Conservation (phyloP, 441 rosid genomes). For the Theobroma grandiflorum region DNA sequence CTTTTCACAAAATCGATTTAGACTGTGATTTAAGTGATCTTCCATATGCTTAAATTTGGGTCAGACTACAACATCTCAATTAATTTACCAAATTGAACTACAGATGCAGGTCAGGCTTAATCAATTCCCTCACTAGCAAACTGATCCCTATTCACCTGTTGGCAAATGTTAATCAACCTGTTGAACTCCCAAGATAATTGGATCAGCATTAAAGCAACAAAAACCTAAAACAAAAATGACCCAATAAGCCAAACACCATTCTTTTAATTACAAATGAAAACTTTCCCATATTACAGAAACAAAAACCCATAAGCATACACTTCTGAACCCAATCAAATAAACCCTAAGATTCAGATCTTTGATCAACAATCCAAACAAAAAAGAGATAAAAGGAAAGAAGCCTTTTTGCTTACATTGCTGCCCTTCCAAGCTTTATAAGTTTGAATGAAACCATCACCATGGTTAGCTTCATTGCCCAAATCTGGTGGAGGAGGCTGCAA, state of each 20-base stretch:
- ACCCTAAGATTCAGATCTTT: slow-evolving; percentile 40
- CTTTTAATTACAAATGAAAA: no score
- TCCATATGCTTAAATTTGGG: slow-evolving; percentile 3
- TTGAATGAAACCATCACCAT: slow-evolving; percentile 50
- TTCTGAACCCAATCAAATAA: neutral
- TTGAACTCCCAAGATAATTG: slow-evolving; percentile 16
- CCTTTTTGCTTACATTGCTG: slow-evolving; percentile 65
- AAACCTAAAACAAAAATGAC: neutral
- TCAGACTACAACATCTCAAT: slow-evolving; percentile 6
- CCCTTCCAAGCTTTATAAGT: slow-evolving; percentile 88
- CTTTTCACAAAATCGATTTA: neutral
- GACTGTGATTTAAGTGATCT: neutral
- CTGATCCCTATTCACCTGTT: neutral
- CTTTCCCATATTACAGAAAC: neutral
- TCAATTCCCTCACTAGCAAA: slow-evolving; percentile 18
- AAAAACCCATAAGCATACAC: slow-evolving; percentile 10
- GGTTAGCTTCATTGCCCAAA: slow-evolving; percentile 43
- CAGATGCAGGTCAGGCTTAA: neutral
- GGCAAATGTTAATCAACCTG: neutral
- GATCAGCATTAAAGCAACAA: neutral
- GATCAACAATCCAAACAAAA: slow-evolving; percentile 13
- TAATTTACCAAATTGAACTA: neutral
- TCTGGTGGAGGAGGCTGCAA: slow-evolving; percentile 64
- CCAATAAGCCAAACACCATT: slow-evolving; percentile 2
- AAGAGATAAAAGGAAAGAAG: slow-evolving; percentile 9